Evolutionary conservation across 2,329 filamentous ascomycete species (phyloP), one percentile per base, ranked within the genome.

Genomic region (Colletotrichum sp.): DNA sequence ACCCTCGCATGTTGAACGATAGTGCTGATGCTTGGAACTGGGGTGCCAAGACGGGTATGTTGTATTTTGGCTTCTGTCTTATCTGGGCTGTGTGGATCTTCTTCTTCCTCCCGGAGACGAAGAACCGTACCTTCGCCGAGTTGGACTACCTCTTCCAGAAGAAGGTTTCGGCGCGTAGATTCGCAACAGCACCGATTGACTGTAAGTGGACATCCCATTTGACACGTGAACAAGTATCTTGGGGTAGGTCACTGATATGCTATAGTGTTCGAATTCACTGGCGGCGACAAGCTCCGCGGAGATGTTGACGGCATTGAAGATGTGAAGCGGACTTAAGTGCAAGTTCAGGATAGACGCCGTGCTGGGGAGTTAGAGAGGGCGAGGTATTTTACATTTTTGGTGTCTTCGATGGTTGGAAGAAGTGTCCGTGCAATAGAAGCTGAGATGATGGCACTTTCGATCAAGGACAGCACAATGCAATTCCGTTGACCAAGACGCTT

Each of bases 61-160:
- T 85, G 34, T 85, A 83, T 59, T 82, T 82, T 5, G 82, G 82
- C 6, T 80, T 88, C n/a, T 87, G 88, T 77, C 80, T 86, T 22
- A 64, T 85, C 12, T 86, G 86, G 75, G 80, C 85, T 4, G 77
- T 83, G 0, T 89, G 88, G 81, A 86, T 87, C 16, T 87, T 81
- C 77, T 87, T 86, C 80, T 86, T 83, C 76, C 81, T 87, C 8
- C 86, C 86, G 61, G 88, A 89, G 81, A 87, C 87, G 1, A 85
- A 83, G 61, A 85, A 86, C 15, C 84, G 86, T 64, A 86, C 83
- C 2, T 85, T 88, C 66, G 87, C 87, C 71, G 88, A 90, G 80
- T 84, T 90, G 25, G 88, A 89, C 76, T 81, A 84, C n/a, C 79
- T 90, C 74, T 89, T 90, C 79, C 83, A 87, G 69, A 81, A 78